Evolutionary conservation across 176 grass and related monocot genomes (phyloP), one percentile per base, ranked within the genome.

Genomic region (Phoenix roebelenii): DNA sequence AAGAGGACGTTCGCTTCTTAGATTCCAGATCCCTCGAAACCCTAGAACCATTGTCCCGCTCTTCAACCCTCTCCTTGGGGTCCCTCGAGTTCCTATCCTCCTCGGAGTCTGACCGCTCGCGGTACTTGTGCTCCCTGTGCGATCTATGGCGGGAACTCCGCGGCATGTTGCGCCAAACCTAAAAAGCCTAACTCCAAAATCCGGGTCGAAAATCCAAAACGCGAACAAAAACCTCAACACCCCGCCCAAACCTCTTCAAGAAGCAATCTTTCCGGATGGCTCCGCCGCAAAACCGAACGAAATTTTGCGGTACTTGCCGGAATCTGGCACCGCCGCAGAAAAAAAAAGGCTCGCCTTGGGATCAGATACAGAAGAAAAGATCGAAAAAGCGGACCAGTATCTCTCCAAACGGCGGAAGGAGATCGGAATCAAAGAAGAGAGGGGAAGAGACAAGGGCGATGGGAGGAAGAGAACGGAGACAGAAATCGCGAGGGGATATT

Each of bases 141-240:
- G 35, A 12, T 44, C 35, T 44, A 12, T 44, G 35, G 35, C 59
- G 59, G 50, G 58, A 63, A 66, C 76, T 65, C 68, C 68, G 63
- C 7, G 76, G 67, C 76, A 78, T 78, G 44, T 19, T 50, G 48
- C 18, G 35, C 58, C 24, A 18, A 60, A 15, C n/a, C 16, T 64
- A 44, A 57, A 78, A 54, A 12, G 5, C 67, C 69, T 62, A 52
- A 19, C 0, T 61, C 25, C 48, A 59, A 32, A 5, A 30, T 25
- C 18, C 48, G 10, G 20, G 10, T 44, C 35, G 35, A 44, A 12
- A 44, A 44, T 44, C 35, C 10, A 44, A 44, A 10, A 44, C 9
- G 35, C 35, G 10, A 44, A 44, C 35, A 44, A 44, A 44, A 44
- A 44, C 9, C 35, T 2, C 9, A 12, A 44, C 1, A 44, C 35